A percentile compares a stretch with the other conserved stretches of the same genome.
phyloP scores from a whole-genome alignment of 148 eudicot species.

The Rhododendron ferrugineum region DNA sequence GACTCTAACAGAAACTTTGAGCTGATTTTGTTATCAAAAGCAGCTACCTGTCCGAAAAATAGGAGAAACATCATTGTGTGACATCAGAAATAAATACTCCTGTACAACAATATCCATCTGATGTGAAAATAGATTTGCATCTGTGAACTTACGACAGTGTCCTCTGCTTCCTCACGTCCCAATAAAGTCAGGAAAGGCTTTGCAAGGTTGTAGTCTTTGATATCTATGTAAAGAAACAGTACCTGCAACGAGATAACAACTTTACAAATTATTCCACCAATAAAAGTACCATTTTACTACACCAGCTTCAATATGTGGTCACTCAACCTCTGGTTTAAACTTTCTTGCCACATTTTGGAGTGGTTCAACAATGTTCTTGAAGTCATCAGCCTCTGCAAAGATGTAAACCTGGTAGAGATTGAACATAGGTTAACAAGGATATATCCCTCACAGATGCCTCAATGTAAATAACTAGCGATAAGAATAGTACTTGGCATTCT shows the following conservation, averaged over 20 bases:
- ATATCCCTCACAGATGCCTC: neutral
- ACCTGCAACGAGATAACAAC: slow-evolving; percentile 42
- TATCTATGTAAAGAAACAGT: slow-evolving; percentile 62
- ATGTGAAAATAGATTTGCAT: neutral
- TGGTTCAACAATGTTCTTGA: slow-evolving; percentile 53
- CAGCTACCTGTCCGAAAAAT: slow-evolving; percentile 50
- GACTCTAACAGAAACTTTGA: slow-evolving; percentile 75
- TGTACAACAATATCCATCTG: neutral
- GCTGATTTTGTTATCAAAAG: slow-evolving; percentile 77
- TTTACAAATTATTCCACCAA: neutral
- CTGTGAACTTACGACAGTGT: slow-evolving; percentile 55
- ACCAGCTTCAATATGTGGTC: slow-evolving; percentile 9
- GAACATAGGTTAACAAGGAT: slow-evolving; percentile 12
- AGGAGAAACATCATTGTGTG: neutral
- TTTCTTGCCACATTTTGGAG: slow-evolving; percentile 72
- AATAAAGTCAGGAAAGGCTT: slow-evolving; percentile 81
- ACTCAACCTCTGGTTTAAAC: slow-evolving; percentile 66
- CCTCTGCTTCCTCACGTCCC: slow-evolving; percentile 78
- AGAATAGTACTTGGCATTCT: neutral
- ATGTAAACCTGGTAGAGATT: slow-evolving; percentile 55
- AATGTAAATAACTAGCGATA: neutral
- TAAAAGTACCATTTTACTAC: neutral
- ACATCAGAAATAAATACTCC: neutral
- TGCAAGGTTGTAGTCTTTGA: slow-evolving; percentile 76
- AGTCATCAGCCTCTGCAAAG: slow-evolving; percentile 64